These are phyloP conservation scores for Cladophialophora psammophila DNA, from an alignment of 2,329 filamentous ascomycete species.

Conservation along the genomic window DNA sequence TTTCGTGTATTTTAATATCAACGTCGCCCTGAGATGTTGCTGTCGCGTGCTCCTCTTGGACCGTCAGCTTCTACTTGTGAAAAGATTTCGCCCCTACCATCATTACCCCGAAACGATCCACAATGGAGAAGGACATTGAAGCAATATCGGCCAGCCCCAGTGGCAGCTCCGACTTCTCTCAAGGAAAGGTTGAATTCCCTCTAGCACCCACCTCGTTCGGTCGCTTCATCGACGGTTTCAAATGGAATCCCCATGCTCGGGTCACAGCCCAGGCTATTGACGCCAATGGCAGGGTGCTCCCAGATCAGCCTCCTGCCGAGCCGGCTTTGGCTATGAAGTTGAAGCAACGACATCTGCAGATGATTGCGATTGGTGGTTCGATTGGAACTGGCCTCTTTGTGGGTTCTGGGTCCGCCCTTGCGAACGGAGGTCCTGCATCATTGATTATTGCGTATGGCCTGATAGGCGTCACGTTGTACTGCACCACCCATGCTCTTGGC, in stretches of 20 bases:
- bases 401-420: conserved; percentile 75
- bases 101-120: neutral
- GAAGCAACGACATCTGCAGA: conserved; percentile 87
- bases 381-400: conserved; percentile 82
- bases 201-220: conserved; percentile 30
- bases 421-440: conserved; percentile 76
- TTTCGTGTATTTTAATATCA: conserved; percentile 5
- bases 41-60: neutral
- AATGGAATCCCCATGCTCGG: conserved; percentile 53
- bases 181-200: conserved; percentile 34
- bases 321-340: conserved; percentile 77
- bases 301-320: conserved; percentile 71
- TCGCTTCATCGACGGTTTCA: conserved; percentile 53
- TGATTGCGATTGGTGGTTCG: conserved; percentile 95
- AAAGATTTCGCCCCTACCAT: neutral
- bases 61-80: neutral
- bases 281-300: conserved; percentile 63
- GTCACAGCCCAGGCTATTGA: conserved; percentile 50
- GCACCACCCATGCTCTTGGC: conserved; percentile 87
- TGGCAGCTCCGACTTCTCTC: conserved; percentile 12
- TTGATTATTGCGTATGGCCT: conserved; percentile 77
- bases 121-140: conserved; percentile 30
- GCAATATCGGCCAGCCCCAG: conserved; percentile 18
- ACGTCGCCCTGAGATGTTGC: neutral
- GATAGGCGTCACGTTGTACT: conserved; percentile 87